A percentile compares a stretch with the other conserved stretches of the same genome.
Conservation (phyloP, 1,284 basidiomycete species). For the Cutaneotrichosporon dermatis region DNA sequence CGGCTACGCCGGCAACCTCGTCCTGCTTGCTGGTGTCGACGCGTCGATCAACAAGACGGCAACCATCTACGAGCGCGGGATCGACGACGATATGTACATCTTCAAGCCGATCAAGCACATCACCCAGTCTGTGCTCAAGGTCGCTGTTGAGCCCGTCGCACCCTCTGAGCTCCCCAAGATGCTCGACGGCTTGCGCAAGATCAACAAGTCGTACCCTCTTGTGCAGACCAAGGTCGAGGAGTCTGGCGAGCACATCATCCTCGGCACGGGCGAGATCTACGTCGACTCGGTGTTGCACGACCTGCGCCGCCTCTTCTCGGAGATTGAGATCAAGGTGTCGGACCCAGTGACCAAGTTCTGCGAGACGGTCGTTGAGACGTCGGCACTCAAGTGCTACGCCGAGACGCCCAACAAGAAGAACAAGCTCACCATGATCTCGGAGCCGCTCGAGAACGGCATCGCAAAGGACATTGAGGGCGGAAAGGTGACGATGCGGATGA, state of each 20-base stretch:
- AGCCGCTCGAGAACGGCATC: slow-evolving; percentile 86
- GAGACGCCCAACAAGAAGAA: slow-evolving; percentile 99
- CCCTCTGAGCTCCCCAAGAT: slow-evolving; percentile 98
- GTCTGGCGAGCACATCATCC: slow-evolving; percentile 92
- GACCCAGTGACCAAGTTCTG: slow-evolving; percentile 98
- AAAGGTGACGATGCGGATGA: slow-evolving; percentile 86
- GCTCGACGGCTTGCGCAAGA: slow-evolving; percentile 89
- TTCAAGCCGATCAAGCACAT: slow-evolving; percentile 94
- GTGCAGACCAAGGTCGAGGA: slow-evolving; percentile 96
- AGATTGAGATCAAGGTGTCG: slow-evolving; percentile 99
- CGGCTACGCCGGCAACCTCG: slow-evolving; percentile 85
- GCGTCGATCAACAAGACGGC: slow-evolving; percentile 92
- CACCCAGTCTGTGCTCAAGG: slow-evolving; percentile 95
- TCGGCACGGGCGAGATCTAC: slow-evolving; percentile 96
- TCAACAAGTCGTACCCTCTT: slow-evolving; percentile 97
- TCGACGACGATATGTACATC: slow-evolving; percentile 78
- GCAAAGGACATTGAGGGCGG: slow-evolving; percentile 91
- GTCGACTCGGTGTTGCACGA: slow-evolving; percentile 97
- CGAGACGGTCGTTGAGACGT: slow-evolving; percentile 97
- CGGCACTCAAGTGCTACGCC: slow-evolving; percentile 95
- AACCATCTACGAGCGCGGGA: slow-evolving; percentile 69
- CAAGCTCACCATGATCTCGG: slow-evolving; percentile 95
- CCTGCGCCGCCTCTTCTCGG: slow-evolving; percentile 82
- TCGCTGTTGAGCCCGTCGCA: slow-evolving; percentile 95
- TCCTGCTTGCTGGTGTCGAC: slow-evolving; percentile 88